Conservation (phyloP, 805 yeast species). For the Lachancea lanzarotensis region DNA sequence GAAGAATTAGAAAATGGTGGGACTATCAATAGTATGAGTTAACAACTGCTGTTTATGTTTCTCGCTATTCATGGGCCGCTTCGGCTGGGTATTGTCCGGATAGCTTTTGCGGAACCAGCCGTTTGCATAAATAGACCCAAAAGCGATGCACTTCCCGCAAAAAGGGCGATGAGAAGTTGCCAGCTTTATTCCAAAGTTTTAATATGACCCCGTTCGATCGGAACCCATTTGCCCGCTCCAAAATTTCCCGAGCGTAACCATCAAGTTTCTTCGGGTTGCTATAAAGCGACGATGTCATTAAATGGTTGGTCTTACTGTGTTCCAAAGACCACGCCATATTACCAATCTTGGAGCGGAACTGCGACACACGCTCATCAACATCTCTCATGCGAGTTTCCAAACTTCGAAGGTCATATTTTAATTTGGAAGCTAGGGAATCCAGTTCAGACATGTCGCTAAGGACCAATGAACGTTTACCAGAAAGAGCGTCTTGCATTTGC, state of each 20-base stretch:
- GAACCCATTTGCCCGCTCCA: slow-evolving; percentile 1
- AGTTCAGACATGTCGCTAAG: slow-evolving; percentile 42
- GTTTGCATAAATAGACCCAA: slow-evolving; percentile 1
- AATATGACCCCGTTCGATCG: slow-evolving; percentile 4
- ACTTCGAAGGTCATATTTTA: slow-evolving; percentile 59
- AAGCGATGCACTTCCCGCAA: not conserved
- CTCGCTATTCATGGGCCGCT: not conserved
- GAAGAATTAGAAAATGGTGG: not conserved
- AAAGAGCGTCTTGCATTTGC: slow-evolving; percentile 16
- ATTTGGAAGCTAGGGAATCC: slow-evolving; percentile 49
- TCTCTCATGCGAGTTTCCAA: slow-evolving; percentile 57
- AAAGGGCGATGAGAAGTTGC: slow-evolving; percentile 1
- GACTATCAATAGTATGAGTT: not conserved
- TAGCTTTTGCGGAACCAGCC: slow-evolving; percentile 2
- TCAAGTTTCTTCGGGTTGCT: slow-evolving; percentile 6
- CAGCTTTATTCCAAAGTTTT: slow-evolving; percentile 2
- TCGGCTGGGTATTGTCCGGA: not conserved
- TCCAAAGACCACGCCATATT: slow-evolving; percentile 10
- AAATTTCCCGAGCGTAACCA: slow-evolving; percentile 5
- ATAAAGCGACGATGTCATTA: slow-evolving; percentile 4
- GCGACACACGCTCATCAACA: slow-evolving; percentile 52
- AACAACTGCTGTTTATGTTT: too few relatives aligned
- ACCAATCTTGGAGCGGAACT: slow-evolving; percentile 33
- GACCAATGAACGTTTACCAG: slow-evolving; percentile 29
- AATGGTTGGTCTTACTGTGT: slow-evolving; percentile 1